Conservation (phyloP, 805 yeast species). For the Ogataea allantospora region DNA sequence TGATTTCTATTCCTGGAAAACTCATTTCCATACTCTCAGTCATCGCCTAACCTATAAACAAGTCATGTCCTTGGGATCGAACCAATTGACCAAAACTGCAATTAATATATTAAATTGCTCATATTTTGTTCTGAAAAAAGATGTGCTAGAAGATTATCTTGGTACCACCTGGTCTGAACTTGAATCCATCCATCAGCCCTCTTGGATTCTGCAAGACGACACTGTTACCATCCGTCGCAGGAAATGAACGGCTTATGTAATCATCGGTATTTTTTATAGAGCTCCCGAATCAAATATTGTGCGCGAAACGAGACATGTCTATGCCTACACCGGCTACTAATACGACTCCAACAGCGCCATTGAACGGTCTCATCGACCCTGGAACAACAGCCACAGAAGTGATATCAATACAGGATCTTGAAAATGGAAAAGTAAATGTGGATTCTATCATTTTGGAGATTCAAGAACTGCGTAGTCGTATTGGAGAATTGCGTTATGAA, state of each 20-base stretch:
- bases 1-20: constrained; percentile 36
- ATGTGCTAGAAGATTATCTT: constrained; percentile 30
- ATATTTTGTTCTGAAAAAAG: constrained; percentile 37
- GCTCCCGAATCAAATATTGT: neutral
- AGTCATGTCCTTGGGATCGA: constrained; percentile 45
- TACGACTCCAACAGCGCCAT: constrained; percentile 16
- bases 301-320: constrained; percentile 11
- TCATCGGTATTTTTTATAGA: neutral
- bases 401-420: constrained; percentile 40
- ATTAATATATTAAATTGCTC: constrained; percentile 35
- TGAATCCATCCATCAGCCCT: constrained; percentile 20
- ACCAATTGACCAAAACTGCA: constrained; percentile 34
- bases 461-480: constrained; percentile 31
- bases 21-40: constrained; percentile 16
- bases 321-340: constrained; percentile 21
- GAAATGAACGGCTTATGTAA: constrained; percentile 9
- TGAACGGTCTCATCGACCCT: constrained; percentile 3
- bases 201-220: constrained; percentile 36
- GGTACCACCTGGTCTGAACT: constrained; percentile 33
- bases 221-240: constrained; percentile 26
- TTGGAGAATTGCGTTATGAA: constrained; percentile 37
- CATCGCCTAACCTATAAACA: constrained; percentile 10
- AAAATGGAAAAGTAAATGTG: constrained; percentile 37
- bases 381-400: constrained; percentile 17
- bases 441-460: constrained; percentile 37